Conservation (phyloP, 2,329 filamentous ascomycete species). For the Didymella segeticola region DNA sequence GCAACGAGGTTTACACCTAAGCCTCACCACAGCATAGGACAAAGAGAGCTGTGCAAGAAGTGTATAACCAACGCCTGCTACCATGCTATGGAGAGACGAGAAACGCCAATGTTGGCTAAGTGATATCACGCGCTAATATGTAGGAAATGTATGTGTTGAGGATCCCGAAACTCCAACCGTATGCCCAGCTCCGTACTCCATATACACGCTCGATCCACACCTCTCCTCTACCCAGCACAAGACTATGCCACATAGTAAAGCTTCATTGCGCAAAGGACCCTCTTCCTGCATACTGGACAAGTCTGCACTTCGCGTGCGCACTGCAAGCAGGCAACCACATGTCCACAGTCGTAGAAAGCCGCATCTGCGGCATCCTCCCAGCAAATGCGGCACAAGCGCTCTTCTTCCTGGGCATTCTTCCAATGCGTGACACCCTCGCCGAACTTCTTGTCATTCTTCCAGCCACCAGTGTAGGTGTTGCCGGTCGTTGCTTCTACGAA, state of each 20-base stretch:
- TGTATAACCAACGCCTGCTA: not conserved
- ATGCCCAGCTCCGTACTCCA: not conserved
- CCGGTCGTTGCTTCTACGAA: conserved; percentile 63
- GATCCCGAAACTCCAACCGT: conserved; percentile 1
- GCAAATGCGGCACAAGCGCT: conserved; percentile 67
- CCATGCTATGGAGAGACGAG: conserved; percentile 6
- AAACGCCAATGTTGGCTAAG: not conserved
- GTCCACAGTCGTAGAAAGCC: conserved; percentile 68
- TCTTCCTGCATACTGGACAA: conserved; percentile 67
- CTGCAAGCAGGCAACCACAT: conserved; percentile 66
- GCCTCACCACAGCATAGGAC: too few relatives aligned
- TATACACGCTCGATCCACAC: not conserved
- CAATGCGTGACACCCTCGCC: conserved; percentile 69
- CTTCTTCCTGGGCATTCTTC: conserved; percentile 67
- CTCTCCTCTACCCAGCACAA: not conserved
- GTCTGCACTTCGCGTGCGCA: conserved; percentile 65
- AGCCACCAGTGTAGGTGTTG: conserved; percentile 68
- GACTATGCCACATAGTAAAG: conserved; percentile 55
- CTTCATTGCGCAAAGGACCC: conserved; percentile 64
- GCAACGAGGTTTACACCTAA: too few relatives aligned
- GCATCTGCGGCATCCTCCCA: conserved; percentile 66
- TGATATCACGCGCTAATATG: not conserved
- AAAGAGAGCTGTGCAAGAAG: too few relatives aligned
- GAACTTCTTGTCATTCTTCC: conserved; percentile 65
- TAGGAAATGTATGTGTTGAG: not conserved